Evolutionary conservation across 345 rosid species (phyloP), one percentile per base, ranked within the genome.

Genomic region (Camelina sativa): DNA sequence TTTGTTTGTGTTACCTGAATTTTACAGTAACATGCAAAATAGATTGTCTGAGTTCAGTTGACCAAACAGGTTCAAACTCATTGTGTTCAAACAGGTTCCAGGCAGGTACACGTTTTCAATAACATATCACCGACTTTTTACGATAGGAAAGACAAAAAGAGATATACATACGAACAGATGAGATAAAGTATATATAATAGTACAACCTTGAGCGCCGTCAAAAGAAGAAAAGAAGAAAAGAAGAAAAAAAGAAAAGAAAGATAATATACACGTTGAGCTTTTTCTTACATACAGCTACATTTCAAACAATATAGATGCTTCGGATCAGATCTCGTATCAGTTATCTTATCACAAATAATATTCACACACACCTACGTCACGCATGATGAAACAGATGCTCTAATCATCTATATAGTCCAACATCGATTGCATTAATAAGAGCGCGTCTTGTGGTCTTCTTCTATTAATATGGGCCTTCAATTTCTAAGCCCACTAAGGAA

Each of bases 311-410:
- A 9, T 1, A 38, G 41, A 63, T 47, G 54, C 23, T 47, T 6
- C 3, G 41, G 41, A 64, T 46, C 35, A 23, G 61, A 67, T 22
- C 50, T 67, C 13, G 46, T 43, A 48, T 65, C 34, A 13, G 30
- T 28, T 28, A 28, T 28, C 30, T 28, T 28, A 28, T 28, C 43
- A 5, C 30, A 15, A 22, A 22, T 38, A 22, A 53, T 37, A 67
- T 15, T 22, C 28, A 10, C 11, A 22, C 28, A 10, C 11, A 22
- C 37, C 1, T 22, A 53, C 61, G 71, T 67, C 71, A 67, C 51
- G 61, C 50, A 22, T 58, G 46, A 57, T 57, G 34, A 11, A 16
- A 41, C 30, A 38, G 10, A 23, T 68, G 64, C 13, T 40, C 41
- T 9, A 47, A 4, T 28, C 30, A 28, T 28, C 30, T 28, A 5